Evolutionary conservation across 768 basidiomycete genomes (phyloP).

Genomic region (Guyanaporus albipodus): DNA sequence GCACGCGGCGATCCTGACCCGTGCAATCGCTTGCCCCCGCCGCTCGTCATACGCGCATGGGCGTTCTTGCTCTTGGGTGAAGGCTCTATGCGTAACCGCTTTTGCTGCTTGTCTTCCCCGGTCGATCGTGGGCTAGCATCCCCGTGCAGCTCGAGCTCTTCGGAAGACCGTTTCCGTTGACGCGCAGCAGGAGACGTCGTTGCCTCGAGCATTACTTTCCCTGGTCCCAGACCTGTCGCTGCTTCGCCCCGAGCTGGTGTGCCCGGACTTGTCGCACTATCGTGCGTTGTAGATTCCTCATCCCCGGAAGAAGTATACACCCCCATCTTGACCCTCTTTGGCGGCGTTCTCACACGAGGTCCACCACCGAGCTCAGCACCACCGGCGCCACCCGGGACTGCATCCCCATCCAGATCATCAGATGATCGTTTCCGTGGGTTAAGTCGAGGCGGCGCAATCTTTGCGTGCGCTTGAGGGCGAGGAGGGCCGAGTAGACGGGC

Average conservation of each 20-base stretch:
- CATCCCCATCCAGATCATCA: slow-evolving; percentile 35
- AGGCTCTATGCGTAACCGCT: slow-evolving; percentile 28
- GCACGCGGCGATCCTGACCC: slow-evolving; percentile 10
- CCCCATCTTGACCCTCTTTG: slow-evolving; percentile 36
- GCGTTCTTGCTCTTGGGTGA: slow-evolving; percentile 2
- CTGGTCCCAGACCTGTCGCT: not conserved
- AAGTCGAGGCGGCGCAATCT: slow-evolving; percentile 8
- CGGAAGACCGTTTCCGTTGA: slow-evolving; percentile 47
- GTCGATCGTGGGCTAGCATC: slow-evolving; percentile 9
- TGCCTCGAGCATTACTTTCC: slow-evolving; percentile 3
- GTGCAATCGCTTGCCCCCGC: not conserved
- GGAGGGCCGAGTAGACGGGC: slow-evolving; percentile 4
- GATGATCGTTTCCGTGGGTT: slow-evolving; percentile 37
- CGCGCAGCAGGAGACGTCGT: slow-evolving; percentile 16
- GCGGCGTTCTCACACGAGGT: slow-evolving; percentile 33
- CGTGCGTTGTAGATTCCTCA: slow-evolving; percentile 8
- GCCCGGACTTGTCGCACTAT: not conserved
- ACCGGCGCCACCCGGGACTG: not conserved
- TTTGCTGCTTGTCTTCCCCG: slow-evolving; percentile 22
- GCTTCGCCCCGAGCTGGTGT: slow-evolving; percentile 1
- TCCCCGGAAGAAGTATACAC: not conserved
- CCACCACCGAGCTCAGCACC: not conserved
- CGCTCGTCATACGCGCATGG: not conserved
- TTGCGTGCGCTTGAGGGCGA: slow-evolving; percentile 1
- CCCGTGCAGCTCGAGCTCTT: slow-evolving; percentile 38